Base-by-base conservation (phyloP, 495 filamentous ascomycete genomes). In the Penicillium pulvis region DNA sequence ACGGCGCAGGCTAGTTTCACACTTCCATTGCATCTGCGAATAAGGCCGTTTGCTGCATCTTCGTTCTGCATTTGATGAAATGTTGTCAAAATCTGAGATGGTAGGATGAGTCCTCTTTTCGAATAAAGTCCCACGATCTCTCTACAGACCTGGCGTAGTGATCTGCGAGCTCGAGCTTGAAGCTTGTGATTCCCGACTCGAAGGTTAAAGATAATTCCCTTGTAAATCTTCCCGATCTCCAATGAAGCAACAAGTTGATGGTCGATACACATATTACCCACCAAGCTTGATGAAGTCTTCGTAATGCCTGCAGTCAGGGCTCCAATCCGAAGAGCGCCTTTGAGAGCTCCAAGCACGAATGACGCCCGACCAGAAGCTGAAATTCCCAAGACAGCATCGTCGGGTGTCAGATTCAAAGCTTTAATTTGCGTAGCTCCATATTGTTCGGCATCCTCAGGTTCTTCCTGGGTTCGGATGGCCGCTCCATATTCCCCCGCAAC, bases 301-400 rank as follows among this genome's bases (percentile, higher is more conserved):
- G 63, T 68, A n/a, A 77, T 62, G 4, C 65, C 73, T 19, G 75
- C 60, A 1, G 75, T 76, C 19, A 71, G 45, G 49, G 68, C 71
- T 0, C 71, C 73, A 19, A 69, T 23, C 3, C 56, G 51, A 33
- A 72, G 72, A 0, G 67, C 69, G 54, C 65, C 72, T 2, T 61
- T 60, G 23, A 77, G 62, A 51, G 68, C 66, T 12, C 70, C 73
- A 6, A 77, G 46, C 0, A 76, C 75, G 51, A 75, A 78, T 2
- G 75, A 74, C 2, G 74, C 75, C 12, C 74, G 68, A 0, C 75
- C 75, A 0, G 75, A 78, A 12, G 70, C 71, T 20, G 73, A 70
- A 46, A 77, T 76, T 0, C 73, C 73, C 17, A 75, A 71, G 17
- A 77, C 43, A 20, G 68, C 73, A 48, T 77, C 73, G 12, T 61